These are phyloP conservation scores for Syzygium jambos DNA, from an alignment of 345 rosid species.

Conservation along the genomic window DNA sequence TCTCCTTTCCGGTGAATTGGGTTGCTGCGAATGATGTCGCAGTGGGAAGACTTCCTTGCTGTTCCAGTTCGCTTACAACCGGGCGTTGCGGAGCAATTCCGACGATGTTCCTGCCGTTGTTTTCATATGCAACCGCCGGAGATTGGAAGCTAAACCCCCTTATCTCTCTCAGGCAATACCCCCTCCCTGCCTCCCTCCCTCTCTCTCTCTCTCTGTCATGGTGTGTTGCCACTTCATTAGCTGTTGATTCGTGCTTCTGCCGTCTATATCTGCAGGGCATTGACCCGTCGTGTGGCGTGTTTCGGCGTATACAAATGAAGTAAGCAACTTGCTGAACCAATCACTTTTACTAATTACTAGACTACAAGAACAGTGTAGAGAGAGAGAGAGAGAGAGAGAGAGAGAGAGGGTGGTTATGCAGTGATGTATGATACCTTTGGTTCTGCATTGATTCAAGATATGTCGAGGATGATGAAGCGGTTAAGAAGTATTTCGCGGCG, in stretches of 20 bases:
- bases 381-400: neutral
- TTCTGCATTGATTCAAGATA: conserved; percentile 32
- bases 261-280: conserved; percentile 32
- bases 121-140: conserved; percentile 62
- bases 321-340: conserved; percentile 9
- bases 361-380: neutral
- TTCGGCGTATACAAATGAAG: conserved; percentile 74
- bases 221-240: neutral
- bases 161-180: conserved; percentile 56
- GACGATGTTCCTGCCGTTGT: conserved; percentile 28
- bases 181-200: neutral
- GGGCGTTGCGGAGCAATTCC: conserved; percentile 15
- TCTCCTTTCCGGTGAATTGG: neutral
- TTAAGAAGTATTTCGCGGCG: conserved; percentile 75
- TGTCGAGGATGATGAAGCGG: conserved; percentile 65
- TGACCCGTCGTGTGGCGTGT: conserved; percentile 47
- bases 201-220: neutral
- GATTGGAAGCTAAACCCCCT: conserved; percentile 59
- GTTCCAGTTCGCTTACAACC: conserved; percentile 68
- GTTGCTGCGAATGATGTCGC: neutral
- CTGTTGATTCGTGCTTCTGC: neutral
- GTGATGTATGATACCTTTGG: neutral
- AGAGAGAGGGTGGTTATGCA: neutral
- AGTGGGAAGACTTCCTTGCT: conserved; percentile 88
- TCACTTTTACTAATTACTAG: neutral